A percentile compares a stretch with the other conserved stretches of the same genome.
Conservation (phyloP, 805 yeast genomes). For the Torulaspora quercuum region DNA sequence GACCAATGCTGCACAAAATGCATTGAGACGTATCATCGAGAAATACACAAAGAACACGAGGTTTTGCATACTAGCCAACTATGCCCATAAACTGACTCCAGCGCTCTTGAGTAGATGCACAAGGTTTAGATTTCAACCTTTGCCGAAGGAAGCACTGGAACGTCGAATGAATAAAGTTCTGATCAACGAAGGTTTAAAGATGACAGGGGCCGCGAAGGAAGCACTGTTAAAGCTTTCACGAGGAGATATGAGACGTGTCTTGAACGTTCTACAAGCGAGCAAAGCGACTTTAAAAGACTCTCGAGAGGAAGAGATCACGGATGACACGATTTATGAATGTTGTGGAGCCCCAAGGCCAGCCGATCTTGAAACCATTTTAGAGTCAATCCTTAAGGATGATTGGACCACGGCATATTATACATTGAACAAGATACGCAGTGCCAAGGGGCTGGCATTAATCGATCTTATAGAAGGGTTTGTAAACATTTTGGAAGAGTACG, state of each 20-base stretch:
- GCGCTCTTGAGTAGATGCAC: conserved; percentile 94
- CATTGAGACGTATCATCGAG: conserved; percentile 75
- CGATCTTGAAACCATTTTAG: conserved; percentile 71
- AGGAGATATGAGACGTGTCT: conserved; percentile 95
- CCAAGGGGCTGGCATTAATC: conserved; percentile 84
- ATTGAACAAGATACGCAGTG: conserved; percentile 57
- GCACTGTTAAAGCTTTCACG: conserved; percentile 70
- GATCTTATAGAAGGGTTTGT: conserved; percentile 79
- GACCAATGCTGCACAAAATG: conserved; percentile 84
- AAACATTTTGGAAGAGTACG: conserved; percentile 63
- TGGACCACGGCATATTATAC: conserved; percentile 77
- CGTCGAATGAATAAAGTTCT: conserved; percentile 68
- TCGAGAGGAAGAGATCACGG: conserved; percentile 54
- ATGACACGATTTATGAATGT: conserved; percentile 83
- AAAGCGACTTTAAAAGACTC: conserved; percentile 62
- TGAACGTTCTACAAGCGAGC: conserved; percentile 93
- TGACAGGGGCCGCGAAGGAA: conserved; percentile 55
- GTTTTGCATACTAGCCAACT: conserved; percentile 92
- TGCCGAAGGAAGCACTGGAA: conserved; percentile 62
- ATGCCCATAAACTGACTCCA: conserved; percentile 92
- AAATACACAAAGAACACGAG: conserved; percentile 93
- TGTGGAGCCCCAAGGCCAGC: conserved; percentile 93
- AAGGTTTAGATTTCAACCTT: conserved; percentile 86
- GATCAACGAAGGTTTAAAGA: conserved; percentile 57
- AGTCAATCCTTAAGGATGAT: conserved; percentile 77